Conservation (phyloP, 202 grass and related monocot species). For the Sporobolus alterniflorus region DNA sequence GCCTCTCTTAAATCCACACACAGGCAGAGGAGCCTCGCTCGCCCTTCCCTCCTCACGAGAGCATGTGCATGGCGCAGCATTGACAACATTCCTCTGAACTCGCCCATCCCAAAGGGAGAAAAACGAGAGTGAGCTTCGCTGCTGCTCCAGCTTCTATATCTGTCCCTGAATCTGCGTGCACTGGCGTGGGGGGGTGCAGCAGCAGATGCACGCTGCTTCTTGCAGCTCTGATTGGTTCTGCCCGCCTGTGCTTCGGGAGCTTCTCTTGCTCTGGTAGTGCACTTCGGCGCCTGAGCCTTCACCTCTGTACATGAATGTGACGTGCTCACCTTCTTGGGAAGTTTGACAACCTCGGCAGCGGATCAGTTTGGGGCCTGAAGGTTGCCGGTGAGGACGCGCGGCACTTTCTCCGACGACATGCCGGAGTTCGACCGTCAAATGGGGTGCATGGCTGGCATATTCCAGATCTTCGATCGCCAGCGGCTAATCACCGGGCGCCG, state of each 20-base stretch:
- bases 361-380: background rate
- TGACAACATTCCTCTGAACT: conserved; percentile 42
- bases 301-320: conserved; percentile 15
- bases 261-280: conserved; percentile 2
- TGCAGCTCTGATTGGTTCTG: background rate
- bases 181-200: background rate
- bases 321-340: background rate
- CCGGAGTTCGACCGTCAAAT: conserved; percentile 69
- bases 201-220: background rate
- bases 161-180: background rate
- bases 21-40: background rate
- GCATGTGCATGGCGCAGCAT: conserved; percentile 1
- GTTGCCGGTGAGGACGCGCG: conserved; percentile 43
- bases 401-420: conserved; percentile 37
- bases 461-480: conserved; percentile 90
- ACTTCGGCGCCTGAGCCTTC: background rate
- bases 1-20: conserved; percentile 38
- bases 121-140: background rate
- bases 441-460: conserved; percentile 86
- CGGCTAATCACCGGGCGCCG: conserved; percentile 41
- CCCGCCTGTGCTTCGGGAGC: conserved; percentile 19
- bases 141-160: conserved; percentile 2
- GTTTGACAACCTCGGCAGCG: background rate
- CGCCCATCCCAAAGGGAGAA: conserved; percentile 25
- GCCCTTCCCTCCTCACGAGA: conserved; percentile 14